Conservation (phyloP, 805 yeast genomes). For the Zygosaccharomyces bisporus region DNA sequence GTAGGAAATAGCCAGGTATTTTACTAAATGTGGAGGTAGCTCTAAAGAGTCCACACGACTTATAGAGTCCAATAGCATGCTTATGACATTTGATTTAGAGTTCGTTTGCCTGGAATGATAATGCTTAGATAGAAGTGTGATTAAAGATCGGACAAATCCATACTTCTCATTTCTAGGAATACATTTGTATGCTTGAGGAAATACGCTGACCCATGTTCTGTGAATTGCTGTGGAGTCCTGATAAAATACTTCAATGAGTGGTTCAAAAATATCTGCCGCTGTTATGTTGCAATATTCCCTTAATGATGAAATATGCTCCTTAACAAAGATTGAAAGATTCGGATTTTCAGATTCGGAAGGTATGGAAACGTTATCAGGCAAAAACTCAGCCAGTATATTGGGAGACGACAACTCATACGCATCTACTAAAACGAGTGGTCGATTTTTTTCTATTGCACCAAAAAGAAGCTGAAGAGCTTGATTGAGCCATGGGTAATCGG, state of each 20-base stretch:
- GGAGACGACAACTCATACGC: constrained; percentile 53
- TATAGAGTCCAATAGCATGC: constrained; percentile 79
- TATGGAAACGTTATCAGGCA: constrained; percentile 14
- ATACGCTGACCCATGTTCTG: constrained; percentile 75
- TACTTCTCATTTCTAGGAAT: constrained; percentile 76
- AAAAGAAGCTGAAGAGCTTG: constrained; percentile 86
- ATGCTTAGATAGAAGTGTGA: constrained; percentile 78
- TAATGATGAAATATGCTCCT: constrained; percentile 32
- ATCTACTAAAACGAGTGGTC: constrained; percentile 44
- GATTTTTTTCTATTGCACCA: constrained; percentile 63
- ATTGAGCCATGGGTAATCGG: constrained; percentile 91
- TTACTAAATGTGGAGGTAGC: constrained; percentile 90
- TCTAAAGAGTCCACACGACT: constrained; percentile 67
- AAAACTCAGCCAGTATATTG: constrained; percentile 14
- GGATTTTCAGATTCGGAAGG: constrained; percentile 17
- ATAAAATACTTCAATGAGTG: constrained; percentile 77
- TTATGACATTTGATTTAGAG: constrained; percentile 79
- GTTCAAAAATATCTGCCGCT: constrained; percentile 60
- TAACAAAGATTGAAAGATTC: constrained; percentile 33
- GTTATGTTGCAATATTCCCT: constrained; percentile 38
- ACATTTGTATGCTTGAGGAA: constrained; percentile 74
- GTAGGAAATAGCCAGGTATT: constrained; percentile 80
- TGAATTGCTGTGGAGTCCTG: constrained; percentile 77
- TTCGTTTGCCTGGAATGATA: constrained; percentile 90
- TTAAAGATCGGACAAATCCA: constrained; percentile 79